A percentile compares a stretch with the other conserved stretches of the same genome.
Evolutionary conservation across 345 rosid species (phyloP).

Genomic region (Rhodomyrtus tomentosa): DNA sequence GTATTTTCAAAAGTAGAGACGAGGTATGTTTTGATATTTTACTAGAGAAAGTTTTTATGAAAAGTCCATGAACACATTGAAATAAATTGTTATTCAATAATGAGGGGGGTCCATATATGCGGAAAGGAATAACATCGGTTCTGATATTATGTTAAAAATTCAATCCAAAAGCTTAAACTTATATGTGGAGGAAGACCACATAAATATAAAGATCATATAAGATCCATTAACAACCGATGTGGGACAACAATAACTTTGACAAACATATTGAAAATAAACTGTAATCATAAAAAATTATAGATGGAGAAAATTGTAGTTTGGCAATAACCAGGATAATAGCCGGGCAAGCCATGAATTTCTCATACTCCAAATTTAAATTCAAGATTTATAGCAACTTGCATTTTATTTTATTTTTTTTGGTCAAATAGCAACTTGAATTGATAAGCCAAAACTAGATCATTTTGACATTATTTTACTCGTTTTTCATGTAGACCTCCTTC

Average conservation of each 20-base stretch:
- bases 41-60: not conserved
- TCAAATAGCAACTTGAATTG: not conserved
- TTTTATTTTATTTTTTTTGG: too few relatives aligned
- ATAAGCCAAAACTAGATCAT: not conserved
- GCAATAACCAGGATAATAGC: not conserved
- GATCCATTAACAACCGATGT: too few relatives aligned
- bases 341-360: not conserved
- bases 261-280: not conserved
- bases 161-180: too few relatives aligned
- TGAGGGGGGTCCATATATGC: too few relatives aligned
- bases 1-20: not conserved
- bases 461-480: not conserved
- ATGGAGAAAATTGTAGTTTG: not conserved
- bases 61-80: not conserved
- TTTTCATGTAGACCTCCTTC: not conserved
- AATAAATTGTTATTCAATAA: too few relatives aligned
- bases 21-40: accelerated
- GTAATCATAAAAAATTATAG: not conserved
- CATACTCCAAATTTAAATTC: not conserved
- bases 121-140: too few relatives aligned
- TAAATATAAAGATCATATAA: too few relatives aligned
- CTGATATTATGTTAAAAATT: too few relatives aligned
- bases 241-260: too few relatives aligned
- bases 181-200: too few relatives aligned
- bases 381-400: not conserved